Evolutionary conservation across 2,329 filamentous ascomycete species (phyloP).

Genomic region (Fusarium sp.): DNA sequence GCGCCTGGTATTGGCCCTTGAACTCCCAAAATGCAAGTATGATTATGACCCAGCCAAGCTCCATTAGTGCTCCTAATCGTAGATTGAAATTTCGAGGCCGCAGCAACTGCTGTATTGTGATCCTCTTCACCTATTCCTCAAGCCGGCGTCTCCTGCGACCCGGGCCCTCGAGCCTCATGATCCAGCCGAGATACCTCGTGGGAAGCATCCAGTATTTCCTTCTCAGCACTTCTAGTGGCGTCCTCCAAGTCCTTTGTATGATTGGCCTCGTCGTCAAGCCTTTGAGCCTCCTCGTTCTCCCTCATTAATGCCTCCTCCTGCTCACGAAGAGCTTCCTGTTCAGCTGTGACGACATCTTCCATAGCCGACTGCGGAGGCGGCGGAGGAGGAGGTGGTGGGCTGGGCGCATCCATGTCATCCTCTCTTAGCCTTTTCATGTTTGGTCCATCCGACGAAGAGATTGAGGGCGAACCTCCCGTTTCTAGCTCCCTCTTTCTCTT

Average conservation of each 20-base stretch:
- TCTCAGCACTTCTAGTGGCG: constrained; percentile 42
- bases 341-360: constrained; percentile 56
- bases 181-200: constrained; percentile 31
- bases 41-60: constrained; percentile 42
- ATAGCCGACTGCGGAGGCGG: constrained; percentile 60
- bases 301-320: constrained; percentile 65
- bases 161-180: constrained; percentile 18
- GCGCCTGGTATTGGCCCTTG: constrained; percentile 41
- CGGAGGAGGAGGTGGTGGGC: constrained; percentile 64
- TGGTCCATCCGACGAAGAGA: constrained; percentile 68
- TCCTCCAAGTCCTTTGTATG: constrained; percentile 49
- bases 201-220: constrained; percentile 31
- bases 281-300: constrained; percentile 68
- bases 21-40: constrained; percentile 46
- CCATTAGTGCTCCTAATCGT: constrained; percentile 44
- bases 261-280: constrained; percentile 63
- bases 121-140: constrained; percentile 32
- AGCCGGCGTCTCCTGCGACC: constrained; percentile 27
- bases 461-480: constrained; percentile 56
- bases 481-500: constrained; percentile 74
- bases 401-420: constrained; percentile 56
- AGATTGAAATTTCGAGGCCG: constrained; percentile 37
- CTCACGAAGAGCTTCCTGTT: constrained; percentile 61
- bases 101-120: constrained; percentile 44
- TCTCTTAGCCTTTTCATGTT: constrained; percentile 67